Base-by-base conservation (phyloP, 225 moss, liverwort and hornwort species). In the Physcomitrellopsis africana region DNA sequence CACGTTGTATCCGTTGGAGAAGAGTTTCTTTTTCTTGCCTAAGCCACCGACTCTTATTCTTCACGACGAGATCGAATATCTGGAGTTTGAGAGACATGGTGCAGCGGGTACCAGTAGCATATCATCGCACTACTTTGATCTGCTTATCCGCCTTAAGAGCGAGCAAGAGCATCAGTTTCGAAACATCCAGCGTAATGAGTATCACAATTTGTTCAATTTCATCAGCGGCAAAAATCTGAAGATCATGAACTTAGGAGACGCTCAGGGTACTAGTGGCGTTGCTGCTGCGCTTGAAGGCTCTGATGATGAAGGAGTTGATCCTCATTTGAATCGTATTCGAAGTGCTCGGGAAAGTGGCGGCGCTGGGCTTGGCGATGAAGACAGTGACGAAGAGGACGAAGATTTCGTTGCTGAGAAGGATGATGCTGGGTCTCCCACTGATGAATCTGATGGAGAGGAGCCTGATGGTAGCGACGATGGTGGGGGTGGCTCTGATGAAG, bases 271-370 rank as follows among this genome's bases (percentile, higher is more conserved):
- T 8, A 89, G 95, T 78, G 93, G 92, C 23, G 90, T 99, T 46
- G 95, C 93, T 69, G 95, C 95, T 70, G 95, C 99, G 29, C 78
- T 99, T 8, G 99, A 92, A 69, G 93, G 95, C 51, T 95, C 99
- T 13, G 99, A 99, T 86, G 95, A 95, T 73, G 99, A 99, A 76
- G 99, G 99, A 58, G 95, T 99, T n/a, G 99, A 99, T 76, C 99
- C 99, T 70, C 99, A 99, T 85, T 71, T 99, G 32, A 99, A 95
- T 73, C 95, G 99, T 8, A 99, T 99, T 68, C 90, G 99, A 45
- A 93, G 76, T 83, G 99, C 95, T 7, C 85, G 93, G 18, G 95
- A 93, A 80, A 93, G 85, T 57, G 89, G 81, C 41, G 97, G 77
- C 5, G 94, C 73, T 61, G 94, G 74, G 11, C 94, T 91, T 70